phyloP scores from a whole-genome alignment of 371 early-diverging fungal genomes.

The Apophysomyces variabilis region DNA sequence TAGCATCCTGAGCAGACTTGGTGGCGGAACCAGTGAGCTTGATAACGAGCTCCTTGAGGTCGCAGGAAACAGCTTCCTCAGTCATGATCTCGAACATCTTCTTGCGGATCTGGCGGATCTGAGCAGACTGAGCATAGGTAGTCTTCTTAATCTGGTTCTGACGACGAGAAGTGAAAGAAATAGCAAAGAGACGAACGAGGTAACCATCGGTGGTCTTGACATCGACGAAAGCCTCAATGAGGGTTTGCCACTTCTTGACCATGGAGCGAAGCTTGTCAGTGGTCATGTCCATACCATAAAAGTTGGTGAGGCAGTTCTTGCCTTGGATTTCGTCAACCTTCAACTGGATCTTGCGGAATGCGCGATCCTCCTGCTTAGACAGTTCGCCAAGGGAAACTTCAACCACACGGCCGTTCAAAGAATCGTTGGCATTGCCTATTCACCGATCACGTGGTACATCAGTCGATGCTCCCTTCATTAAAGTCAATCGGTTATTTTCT shows the following conservation, averaged over 20 bases:
- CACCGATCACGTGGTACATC: neutral
- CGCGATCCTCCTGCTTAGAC: slow-evolving; percentile 92
- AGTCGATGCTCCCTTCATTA: neutral
- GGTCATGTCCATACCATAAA: slow-evolving; percentile 99
- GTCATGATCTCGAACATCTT: slow-evolving; percentile 99
- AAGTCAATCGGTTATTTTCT: neutral
- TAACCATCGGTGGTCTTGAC: slow-evolving; percentile 99
- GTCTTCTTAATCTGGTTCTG: slow-evolving; percentile 97
- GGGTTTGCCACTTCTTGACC: slow-evolving; percentile 99
- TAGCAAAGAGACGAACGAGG: slow-evolving; percentile 97
- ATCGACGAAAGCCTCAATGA: slow-evolving; percentile 98
- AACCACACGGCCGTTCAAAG: slow-evolving; percentile 96
- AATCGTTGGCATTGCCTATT: slow-evolving; percentile 94
- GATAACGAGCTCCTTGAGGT: slow-evolving; percentile 96
- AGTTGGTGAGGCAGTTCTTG: slow-evolving; percentile 99
- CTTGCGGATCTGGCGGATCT: slow-evolving; percentile 99
- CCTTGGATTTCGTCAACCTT: slow-evolving; percentile 98
- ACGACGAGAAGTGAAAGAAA: slow-evolving; percentile 98
- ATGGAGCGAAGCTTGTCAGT: slow-evolving; percentile 99
- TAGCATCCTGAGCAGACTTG: slow-evolving; percentile 66
- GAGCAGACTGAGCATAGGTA: slow-evolving; percentile 97
- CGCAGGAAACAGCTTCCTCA: slow-evolving; percentile 88
- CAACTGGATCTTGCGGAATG: slow-evolving; percentile 99
- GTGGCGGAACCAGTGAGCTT: slow-evolving; percentile 85
- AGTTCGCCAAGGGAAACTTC: slow-evolving; percentile 99